phyloP scores from a whole-genome alignment of 352 stramenopile genomes.

The Thraustotheca clavata region DNA sequence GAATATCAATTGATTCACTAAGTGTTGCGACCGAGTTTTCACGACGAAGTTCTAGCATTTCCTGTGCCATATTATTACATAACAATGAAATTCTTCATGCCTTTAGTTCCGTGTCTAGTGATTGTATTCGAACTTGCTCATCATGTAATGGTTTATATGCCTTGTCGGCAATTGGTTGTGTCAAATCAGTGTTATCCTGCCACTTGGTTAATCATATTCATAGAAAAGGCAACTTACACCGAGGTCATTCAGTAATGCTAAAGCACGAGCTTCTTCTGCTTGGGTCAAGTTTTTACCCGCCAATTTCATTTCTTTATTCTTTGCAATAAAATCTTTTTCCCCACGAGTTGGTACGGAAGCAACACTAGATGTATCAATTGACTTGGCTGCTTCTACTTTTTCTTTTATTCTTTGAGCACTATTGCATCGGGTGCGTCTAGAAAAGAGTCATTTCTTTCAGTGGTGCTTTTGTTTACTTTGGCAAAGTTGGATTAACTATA shows the following conservation, averaged over 20 bases:
- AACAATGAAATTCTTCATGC: background rate
- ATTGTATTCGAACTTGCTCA: background rate
- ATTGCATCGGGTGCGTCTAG: no score
- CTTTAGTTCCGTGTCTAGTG: background rate
- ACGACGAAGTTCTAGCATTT: background rate
- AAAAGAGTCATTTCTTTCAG: no score
- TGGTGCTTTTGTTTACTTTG: no score
- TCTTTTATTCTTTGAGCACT: conserved; percentile 18
- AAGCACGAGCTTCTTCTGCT: background rate
- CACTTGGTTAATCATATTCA: background rate
- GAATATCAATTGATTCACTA: background rate
- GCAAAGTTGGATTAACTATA: no score
- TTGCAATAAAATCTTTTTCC: background rate
- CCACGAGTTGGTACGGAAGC: no score
- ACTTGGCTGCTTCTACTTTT: conserved; percentile 19
- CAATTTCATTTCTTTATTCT: conserved; percentile 18
- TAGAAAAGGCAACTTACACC: background rate
- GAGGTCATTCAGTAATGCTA: background rate
- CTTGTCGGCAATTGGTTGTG: background rate
- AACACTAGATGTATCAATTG: background rate
- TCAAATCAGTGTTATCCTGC: background rate
- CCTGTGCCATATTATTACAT: background rate
- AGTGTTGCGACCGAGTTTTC: background rate
- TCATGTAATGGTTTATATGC: background rate
- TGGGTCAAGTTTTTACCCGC: conserved; percentile 3